Evolutionary conservation across 768 basidiomycete genomes (phyloP).

Genomic region (Rhizopogon vesiculosus): DNA sequence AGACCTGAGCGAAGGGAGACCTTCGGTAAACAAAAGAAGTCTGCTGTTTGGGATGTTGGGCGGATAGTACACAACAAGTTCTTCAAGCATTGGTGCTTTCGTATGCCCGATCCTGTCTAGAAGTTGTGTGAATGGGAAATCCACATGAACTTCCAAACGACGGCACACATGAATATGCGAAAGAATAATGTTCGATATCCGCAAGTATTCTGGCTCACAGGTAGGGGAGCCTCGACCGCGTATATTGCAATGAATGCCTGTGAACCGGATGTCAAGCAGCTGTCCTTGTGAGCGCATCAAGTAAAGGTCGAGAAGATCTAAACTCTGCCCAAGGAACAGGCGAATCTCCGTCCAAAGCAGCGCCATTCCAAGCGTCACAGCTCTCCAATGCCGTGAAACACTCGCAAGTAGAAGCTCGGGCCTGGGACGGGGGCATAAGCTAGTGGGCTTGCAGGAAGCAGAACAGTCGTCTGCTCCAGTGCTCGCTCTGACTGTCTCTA

Average conservation of each 20-base stretch:
- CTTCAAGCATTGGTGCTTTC: conserved; percentile 20
- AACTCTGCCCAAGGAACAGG: conserved; percentile 22
- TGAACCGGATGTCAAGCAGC: conserved; percentile 17
- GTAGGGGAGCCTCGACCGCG: conserved; percentile 11
- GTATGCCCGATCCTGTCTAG: conserved; percentile 16
- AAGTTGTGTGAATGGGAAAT: conserved; percentile 18
- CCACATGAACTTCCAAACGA: conserved; percentile 21
- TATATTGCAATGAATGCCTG: conserved; percentile 13
- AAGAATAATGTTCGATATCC: conserved; percentile 20
- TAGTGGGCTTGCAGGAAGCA: neutral
- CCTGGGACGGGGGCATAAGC: neutral
- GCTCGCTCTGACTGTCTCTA: conserved; percentile 10
- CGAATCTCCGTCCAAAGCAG: conserved; percentile 34
- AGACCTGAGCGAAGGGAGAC: neutral
- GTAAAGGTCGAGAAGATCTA: conserved; percentile 21
- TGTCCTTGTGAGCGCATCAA: conserved; percentile 21
- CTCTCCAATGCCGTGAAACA: conserved; percentile 40
- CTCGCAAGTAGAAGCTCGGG: conserved; percentile 33
- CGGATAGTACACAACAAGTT: conserved; percentile 21
- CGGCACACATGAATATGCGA: conserved; percentile 21
- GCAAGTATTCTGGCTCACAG: conserved; percentile 15
- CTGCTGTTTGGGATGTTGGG: conserved; percentile 1
- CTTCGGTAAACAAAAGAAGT: neutral
- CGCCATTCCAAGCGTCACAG: conserved; percentile 31
- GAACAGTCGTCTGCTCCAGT: neutral